These are phyloP conservation scores for Stagonosporopsis rhizophila DNA, from an alignment of 2,329 filamentous ascomycete species.

Conservation along the genomic window DNA sequence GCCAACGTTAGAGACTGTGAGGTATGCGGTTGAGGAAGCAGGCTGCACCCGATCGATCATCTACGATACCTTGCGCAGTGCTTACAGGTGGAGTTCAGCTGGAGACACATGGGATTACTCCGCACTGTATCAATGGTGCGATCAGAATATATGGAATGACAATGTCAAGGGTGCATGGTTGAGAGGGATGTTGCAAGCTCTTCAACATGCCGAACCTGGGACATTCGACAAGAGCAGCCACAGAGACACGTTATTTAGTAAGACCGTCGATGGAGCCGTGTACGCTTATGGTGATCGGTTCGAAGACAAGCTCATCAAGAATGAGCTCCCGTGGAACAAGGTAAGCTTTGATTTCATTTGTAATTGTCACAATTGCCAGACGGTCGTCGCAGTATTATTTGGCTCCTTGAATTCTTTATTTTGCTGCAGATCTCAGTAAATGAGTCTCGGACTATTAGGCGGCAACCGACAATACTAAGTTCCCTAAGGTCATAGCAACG, in stretches of 20 bases:
- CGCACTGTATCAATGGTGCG: constrained; percentile 39
- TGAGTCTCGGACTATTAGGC: background rate
- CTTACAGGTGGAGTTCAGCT: constrained; percentile 25
- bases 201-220: constrained; percentile 12
- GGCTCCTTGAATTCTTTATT: background rate
- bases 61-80: constrained; percentile 37
- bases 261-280: constrained; percentile 19
- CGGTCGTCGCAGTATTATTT: background rate
- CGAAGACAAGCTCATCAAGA: constrained; percentile 27
- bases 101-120: constrained; percentile 22
- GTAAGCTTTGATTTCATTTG: constrained; percentile 24
- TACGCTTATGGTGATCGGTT: constrained; percentile 30
- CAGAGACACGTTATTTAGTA: background rate
- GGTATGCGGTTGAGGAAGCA: constrained; percentile 39
- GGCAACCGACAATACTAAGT: constrained; percentile 14
- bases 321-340: constrained; percentile 37
- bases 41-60: constrained; percentile 43
- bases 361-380: background rate
- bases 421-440: background rate
- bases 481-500: constrained; percentile 20
- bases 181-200: constrained; percentile 31
- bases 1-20: constrained; percentile 30
- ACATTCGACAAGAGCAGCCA: background rate
- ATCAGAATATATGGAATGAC: constrained; percentile 23
- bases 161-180: constrained; percentile 41